Evolutionary conservation across 2,329 filamentous ascomycete species (phyloP).

Genomic region (Kalaharituber pfeilii): DNA sequence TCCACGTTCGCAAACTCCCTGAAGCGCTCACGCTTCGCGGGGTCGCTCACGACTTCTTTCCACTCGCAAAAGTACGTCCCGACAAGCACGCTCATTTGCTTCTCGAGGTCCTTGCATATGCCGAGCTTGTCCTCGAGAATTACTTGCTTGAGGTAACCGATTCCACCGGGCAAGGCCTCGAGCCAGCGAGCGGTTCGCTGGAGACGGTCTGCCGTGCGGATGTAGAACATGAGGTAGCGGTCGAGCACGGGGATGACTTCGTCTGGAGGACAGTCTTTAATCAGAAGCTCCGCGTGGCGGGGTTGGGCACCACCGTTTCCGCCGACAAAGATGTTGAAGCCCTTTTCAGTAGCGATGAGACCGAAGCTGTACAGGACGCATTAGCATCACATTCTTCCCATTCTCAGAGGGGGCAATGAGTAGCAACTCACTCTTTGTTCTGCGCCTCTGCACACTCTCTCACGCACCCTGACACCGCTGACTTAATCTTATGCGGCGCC

Average conservation of each 20-base stretch:
- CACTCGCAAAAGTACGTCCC: conserved; percentile 80
- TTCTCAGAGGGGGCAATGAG: not conserved
- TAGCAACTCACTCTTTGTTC: conserved; percentile 55
- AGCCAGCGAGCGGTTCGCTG: conserved; percentile 81
- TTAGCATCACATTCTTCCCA: not conserved
- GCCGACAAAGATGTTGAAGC: conserved; percentile 81
- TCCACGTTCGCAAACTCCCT: conserved; percentile 46
- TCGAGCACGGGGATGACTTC: conserved; percentile 73
- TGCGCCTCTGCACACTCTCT: conserved; percentile 84
- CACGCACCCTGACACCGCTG: conserved; percentile 79
- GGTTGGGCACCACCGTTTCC: conserved; percentile 82
- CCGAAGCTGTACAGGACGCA: conserved; percentile 44
- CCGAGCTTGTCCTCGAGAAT: conserved; percentile 73
- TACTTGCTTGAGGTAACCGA: conserved; percentile 66
- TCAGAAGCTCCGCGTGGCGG: conserved; percentile 62
- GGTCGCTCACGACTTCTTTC: conserved; percentile 61
- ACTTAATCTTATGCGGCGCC: conserved; percentile 81
- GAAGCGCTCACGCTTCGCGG: conserved; percentile 52
- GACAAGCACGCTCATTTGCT: conserved; percentile 74
- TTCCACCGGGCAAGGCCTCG: conserved; percentile 64
- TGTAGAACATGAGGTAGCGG: conserved; percentile 83
- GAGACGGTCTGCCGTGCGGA: conserved; percentile 76
- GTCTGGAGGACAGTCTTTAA: conserved; percentile 67
- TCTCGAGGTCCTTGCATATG: conserved; percentile 66
- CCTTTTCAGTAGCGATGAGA: conserved; percentile 79